These are phyloP conservation scores for Alternaria triticimaculans DNA, from an alignment of 2,329 filamentous ascomycete species.

Conservation along the genomic window DNA sequence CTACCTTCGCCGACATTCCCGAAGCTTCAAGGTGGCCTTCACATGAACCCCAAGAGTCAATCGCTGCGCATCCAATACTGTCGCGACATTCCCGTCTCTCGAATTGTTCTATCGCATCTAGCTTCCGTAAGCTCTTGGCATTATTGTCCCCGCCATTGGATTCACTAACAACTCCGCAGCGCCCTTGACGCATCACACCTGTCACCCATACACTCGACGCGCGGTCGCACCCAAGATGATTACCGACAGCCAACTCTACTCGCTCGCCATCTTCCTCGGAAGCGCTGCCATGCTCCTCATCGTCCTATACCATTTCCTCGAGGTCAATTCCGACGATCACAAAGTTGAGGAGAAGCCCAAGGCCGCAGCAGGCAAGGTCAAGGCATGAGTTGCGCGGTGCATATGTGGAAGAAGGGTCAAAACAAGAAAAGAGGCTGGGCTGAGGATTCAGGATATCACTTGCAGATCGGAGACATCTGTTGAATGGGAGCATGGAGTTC, in stretches of 20 bases:
- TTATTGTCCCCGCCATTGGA: background rate
- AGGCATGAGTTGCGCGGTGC: conserved; percentile 14
- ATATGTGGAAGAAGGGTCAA: background rate
- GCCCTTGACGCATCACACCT: conserved; percentile 10
- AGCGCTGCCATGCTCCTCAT: conserved; percentile 89
- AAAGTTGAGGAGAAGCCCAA: conserved; percentile 37
- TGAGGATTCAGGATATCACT: background rate
- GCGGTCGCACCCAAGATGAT: conserved; percentile 74
- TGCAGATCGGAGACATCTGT: background rate
- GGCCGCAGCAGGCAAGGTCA: conserved; percentile 36
- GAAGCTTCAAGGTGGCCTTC: conserved; percentile 38
- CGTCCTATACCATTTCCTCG: conserved; percentile 93
- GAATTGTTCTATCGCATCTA: background rate
- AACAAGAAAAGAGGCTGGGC: background rate
- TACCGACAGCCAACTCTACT: conserved; percentile 89
- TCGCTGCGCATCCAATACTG: conserved; percentile 7
- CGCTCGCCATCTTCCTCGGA: conserved; percentile 90
- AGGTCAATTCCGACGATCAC: conserved; percentile 79
- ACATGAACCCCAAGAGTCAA: conserved; percentile 13
- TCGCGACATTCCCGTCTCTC: conserved; percentile 10
- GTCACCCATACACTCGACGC: conserved; percentile 23
- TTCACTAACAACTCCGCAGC: conserved; percentile 24
- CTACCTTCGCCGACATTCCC: conserved; percentile 20
- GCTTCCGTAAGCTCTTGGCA: conserved; percentile 4
- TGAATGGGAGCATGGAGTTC: conserved; percentile 6